Base-by-base conservation (phyloP, 2,329 filamentous ascomycete species). In the Dactylellina drechsleri region DNA sequence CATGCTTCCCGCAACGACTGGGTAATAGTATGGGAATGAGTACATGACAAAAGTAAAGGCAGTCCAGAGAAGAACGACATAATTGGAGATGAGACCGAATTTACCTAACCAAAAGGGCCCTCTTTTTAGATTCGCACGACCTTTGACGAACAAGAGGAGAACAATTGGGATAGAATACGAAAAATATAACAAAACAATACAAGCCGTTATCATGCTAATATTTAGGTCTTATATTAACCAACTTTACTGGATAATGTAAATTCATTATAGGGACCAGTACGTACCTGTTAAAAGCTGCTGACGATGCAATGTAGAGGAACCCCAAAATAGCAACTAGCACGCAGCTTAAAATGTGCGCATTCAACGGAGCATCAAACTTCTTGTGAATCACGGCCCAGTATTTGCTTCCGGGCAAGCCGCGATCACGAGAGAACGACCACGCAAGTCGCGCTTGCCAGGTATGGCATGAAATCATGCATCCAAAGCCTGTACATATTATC, bases 21-120 rank as follows among this genome's bases (percentile, higher is more conserved):
- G 83, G 79, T 80, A 81, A 47, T 80, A 78, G 61, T 83, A 84
- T 0, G 83, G 83, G 77, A 84, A 84, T 0, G 81, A 83, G 78
- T 84, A 84, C 78, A 84, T 83, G 0, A 84, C 79, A 26, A 84
- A 82, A 3, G 82, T 82, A 56, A 84, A 84, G 0, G 79, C 67
- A 6, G 83, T 79, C 82, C 82, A 83, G 52, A 78, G 72, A 5
- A 83, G 78, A 0, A 82, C 81, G 16, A 83, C 77, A 1, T 77
- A 74, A 76, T 84, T 84, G 23, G 77, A 73, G 15, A 76, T 71
- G 7, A 81, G 80, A 0, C 83, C 83, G 2, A 80, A 66, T 0
- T 67, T 71, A 0, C 81, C 80, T 79, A 83, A 80, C 78, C 81
- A 80, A 76, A 84, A 84, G 0, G 80, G 80, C 0, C 83, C 83